These are phyloP conservation scores for Podila minutissima DNA, from an alignment of 192 early-diverging fungal species.

Conservation along the genomic window DNA sequence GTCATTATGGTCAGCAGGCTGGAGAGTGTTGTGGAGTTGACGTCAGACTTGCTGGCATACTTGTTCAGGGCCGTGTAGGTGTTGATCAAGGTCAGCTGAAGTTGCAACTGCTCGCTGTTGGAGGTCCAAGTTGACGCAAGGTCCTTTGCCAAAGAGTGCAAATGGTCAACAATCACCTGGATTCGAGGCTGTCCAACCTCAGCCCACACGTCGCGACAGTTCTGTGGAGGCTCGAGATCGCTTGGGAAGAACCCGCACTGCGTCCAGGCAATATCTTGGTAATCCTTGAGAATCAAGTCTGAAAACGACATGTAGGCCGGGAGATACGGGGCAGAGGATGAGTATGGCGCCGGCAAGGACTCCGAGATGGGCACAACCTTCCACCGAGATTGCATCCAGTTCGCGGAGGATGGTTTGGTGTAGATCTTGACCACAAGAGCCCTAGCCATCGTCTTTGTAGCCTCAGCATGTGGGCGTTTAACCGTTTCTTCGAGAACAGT, in stretches of 20 bases:
- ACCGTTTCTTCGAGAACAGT: no score
- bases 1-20: not conserved
- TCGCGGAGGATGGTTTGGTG: not conserved
- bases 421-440: slow-evolving; percentile 21
- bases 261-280: slow-evolving; percentile 19
- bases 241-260: slow-evolving; percentile 26
- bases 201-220: not conserved
- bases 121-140: slow-evolving; percentile 6
- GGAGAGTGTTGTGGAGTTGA: not conserved
- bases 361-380: slow-evolving; percentile 13
- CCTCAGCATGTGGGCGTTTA: no score
- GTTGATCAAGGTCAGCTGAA: slow-evolving; percentile 3
- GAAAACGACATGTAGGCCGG: slow-evolving; percentile 18
- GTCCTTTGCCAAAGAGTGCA: not conserved
- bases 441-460: not conserved
- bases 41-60: not conserved
- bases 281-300: not conserved
- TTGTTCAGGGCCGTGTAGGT: slow-evolving; percentile 2
- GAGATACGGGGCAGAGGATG: not conserved
- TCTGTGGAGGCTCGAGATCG: slow-evolving; percentile 1
- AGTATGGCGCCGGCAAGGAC: not conserved
- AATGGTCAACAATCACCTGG: not conserved
- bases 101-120: not conserved
- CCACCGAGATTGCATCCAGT: slow-evolving; percentile 36
- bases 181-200: not conserved